Evolutionary conservation across 2,329 filamentous ascomycete genomes (phyloP).

Genomic region (Fusarium drepaniforme): DNA sequence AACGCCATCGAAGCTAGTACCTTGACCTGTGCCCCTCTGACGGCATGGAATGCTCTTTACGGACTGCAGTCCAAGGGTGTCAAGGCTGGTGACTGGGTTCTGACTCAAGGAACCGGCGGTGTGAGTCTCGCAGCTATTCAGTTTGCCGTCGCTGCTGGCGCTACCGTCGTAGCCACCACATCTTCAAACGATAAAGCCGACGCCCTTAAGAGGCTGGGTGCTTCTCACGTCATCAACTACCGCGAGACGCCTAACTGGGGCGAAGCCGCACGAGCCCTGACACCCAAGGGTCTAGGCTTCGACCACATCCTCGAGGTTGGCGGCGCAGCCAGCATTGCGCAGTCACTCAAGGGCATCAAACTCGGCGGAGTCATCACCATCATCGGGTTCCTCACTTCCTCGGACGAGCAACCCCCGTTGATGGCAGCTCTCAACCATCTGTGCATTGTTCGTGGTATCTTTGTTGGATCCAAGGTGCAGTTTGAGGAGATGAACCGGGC

Average conservation of each 20-base stretch:
- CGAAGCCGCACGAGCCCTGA: slow-evolving; percentile 50
- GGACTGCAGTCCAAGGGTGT: slow-evolving; percentile 53
- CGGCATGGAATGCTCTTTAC: slow-evolving; percentile 70
- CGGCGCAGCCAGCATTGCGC: slow-evolving; percentile 53
- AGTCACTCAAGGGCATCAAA: slow-evolving; percentile 54
- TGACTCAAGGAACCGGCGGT: slow-evolving; percentile 58
- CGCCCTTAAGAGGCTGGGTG: slow-evolving; percentile 54
- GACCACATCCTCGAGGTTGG: slow-evolving; percentile 59
- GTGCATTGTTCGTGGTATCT: slow-evolving; percentile 57
- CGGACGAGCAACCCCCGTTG: background rate
- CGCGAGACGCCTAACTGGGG: slow-evolving; percentile 55
- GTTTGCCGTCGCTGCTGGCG: slow-evolving; percentile 55
- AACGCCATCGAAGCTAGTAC: slow-evolving; percentile 61
- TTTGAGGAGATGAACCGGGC: slow-evolving; percentile 63
- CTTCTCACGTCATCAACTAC: slow-evolving; percentile 59
- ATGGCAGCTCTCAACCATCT: slow-evolving; percentile 10
- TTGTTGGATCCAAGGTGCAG: slow-evolving; percentile 57
- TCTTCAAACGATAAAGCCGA: slow-evolving; percentile 52
- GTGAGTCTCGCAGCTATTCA: slow-evolving; percentile 56
- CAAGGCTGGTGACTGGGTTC: slow-evolving; percentile 50
- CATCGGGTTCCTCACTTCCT: slow-evolving; percentile 42
- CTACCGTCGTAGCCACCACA: slow-evolving; percentile 57
- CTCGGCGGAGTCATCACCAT: slow-evolving; percentile 56
- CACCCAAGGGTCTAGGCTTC: slow-evolving; percentile 51
- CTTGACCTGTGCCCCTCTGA: slow-evolving; percentile 64